These are phyloP conservation scores for Ilex aquifolium DNA, from an alignment of 257 asterid species.

Conservation along the genomic window DNA sequence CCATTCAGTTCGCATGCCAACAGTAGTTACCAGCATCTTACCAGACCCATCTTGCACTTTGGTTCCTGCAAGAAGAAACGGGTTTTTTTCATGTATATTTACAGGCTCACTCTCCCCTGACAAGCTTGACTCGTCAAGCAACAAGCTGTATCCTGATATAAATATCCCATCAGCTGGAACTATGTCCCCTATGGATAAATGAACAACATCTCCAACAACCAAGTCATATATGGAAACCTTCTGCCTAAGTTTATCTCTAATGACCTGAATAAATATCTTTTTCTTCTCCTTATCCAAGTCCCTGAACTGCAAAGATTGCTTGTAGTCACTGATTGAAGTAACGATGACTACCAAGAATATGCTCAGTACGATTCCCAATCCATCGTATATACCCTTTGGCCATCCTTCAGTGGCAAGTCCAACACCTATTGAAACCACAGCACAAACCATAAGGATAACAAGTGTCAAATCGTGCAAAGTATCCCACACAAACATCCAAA, in stretches of 20 bases:
- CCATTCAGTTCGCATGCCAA: constrained; percentile 99
- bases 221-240: constrained; percentile 76
- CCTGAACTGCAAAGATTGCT: constrained; percentile 89
- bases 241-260: constrained; percentile 74
- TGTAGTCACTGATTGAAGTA: constrained; percentile 90
- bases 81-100: constrained; percentile 59
- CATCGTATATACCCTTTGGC: constrained; percentile 94
- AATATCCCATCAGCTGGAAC: constrained; percentile 93
- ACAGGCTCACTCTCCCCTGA: constrained; percentile 95
- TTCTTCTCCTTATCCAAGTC: constrained; percentile 98
- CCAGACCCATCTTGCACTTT: constrained; percentile 91
- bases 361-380: constrained; percentile 81
- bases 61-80: constrained; percentile 78
- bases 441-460: constrained; percentile 73
- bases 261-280: constrained; percentile 78
- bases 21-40: constrained; percentile 91
- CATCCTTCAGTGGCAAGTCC: constrained; percentile 99
- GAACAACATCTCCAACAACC: constrained; percentile 90
- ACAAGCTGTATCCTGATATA: constrained; percentile 68
- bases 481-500: constrained; percentile 94
- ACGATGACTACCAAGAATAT: constrained; percentile 81
- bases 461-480: constrained; percentile 94
- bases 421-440: constrained; percentile 84
- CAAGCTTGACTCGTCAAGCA: constrained; percentile 91
- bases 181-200: constrained; percentile 65